Base-by-base conservation (phyloP, 2,329 filamentous ascomycete species). In the Ambrosiella cleistominuta region DNA sequence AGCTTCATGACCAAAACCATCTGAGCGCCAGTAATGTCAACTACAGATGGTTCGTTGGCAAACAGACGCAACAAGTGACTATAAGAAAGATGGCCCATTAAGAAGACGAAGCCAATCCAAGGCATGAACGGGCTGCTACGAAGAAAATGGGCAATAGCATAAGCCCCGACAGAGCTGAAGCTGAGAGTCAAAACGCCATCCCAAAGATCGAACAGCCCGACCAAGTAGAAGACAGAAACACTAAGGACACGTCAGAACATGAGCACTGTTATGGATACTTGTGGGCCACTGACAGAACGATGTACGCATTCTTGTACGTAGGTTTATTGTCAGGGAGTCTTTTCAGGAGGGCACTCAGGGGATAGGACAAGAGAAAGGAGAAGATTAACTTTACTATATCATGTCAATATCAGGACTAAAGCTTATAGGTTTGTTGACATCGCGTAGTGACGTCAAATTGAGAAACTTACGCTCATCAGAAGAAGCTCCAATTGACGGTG, bases 1-100 rank as follows among this genome's bases (percentile, higher is more conserved):
- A 98, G 80, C 70, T 98, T 98, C 88, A 98, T 98, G 62, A 97
- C 84, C 64, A 97, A 72, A 39, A 98, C 93, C 93, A 98, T 98
- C 70, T 98, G 93, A 1, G 91, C 89, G 45, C 86, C 90, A 0
- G 91, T 96, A 64, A 98, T 90, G 68, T 98, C 93, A 60, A 95
- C 76, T 1, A 73, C 70, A 44, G 79, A 75, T 0, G 86, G 80
- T 61, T 81, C 76, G 64, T 85, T 76, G 44, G 78, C 72, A 44
- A 82, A 79, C 69, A 95, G 88, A 44, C 94, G 86, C 60, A 80
- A 74, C 62, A 98, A 84, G 69, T 98, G 93, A 68, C 82, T 95
- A 65, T 91, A 69, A 51, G 90, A 91, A 85, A 97, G 87, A 71
- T 98, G 91, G 58, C 83, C 84, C 91, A 98, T 97, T 59, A 95